Percentiles rank a stretch among this genome's conserved stretches.
Conservation (phyloP, 176 grass and related monocot genomes). For the Oryza meyeriana region DNA sequence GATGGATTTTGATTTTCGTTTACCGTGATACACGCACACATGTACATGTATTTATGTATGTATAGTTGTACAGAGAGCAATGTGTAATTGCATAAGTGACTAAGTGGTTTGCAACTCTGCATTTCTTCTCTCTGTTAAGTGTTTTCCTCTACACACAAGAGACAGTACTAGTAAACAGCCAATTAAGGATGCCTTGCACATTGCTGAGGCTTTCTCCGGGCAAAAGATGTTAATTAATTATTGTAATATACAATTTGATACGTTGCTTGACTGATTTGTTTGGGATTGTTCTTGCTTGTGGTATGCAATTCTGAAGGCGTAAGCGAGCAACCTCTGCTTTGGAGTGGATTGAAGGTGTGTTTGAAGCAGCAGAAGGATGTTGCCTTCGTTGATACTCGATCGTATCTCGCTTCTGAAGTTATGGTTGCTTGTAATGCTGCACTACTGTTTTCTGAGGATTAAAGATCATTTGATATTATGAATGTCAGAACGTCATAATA, state of each 20-base stretch:
- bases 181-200: neutral
- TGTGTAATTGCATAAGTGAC: neutral
- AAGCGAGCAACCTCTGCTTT: constrained; percentile 7
- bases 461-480: neutral
- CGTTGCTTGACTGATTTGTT: constrained; percentile 5
- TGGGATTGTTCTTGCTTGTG: neutral
- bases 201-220: neutral
- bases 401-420: neutral
- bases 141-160: too few relatives aligned
- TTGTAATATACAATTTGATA: neutral
- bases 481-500: too few relatives aligned
- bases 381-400: neutral
- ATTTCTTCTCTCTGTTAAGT: neutral
- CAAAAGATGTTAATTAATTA: neutral
- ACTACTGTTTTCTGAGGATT: neutral
- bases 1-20: constrained; percentile 1
- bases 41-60: neutral
- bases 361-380: neutral
- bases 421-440: neutral
- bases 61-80: neutral
- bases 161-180: neutral
- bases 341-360: neutral
- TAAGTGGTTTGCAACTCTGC: neutral
- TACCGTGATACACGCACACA: neutral
- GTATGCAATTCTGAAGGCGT: neutral